phyloP scores from a whole-genome alignment of 768 basidiomycete genomes.

The Russula abietina region DNA sequence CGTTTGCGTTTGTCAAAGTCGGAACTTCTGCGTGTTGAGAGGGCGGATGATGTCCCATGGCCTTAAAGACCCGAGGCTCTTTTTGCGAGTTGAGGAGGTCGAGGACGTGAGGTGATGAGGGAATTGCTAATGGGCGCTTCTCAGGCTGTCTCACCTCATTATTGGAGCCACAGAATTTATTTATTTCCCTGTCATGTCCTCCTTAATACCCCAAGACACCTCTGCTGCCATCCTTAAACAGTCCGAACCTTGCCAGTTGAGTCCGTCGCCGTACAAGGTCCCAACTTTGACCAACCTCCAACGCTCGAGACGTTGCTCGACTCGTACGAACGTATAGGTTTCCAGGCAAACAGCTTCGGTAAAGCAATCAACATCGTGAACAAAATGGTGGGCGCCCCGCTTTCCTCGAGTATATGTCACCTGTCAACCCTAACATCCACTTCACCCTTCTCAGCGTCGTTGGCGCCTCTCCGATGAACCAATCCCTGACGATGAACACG shows the following conservation, averaged over 20 bases:
- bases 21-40: conserved; percentile 8
- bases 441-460: too few species aligned
- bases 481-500: too few species aligned
- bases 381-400: too few species aligned
- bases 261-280: conserved; percentile 74
- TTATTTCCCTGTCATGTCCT: not conserved
- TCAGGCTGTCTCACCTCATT: too few species aligned
- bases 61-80: not conserved
- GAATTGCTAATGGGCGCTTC: not conserved
- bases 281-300: conserved; percentile 69
- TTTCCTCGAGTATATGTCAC: too few species aligned
- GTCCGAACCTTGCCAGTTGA: conserved; percentile 65
- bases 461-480: too few species aligned
- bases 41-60: not conserved
- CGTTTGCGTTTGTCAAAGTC: conserved; percentile 1
- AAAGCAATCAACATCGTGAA: too few species aligned
- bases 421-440: too few species aligned
- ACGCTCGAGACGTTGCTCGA: conserved; percentile 64
- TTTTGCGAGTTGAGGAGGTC: not conserved
- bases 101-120: conserved; percentile 6
- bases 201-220: conserved; percentile 46
- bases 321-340: conserved; percentile 78
- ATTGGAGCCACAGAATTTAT: not conserved
- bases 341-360: too few species aligned
- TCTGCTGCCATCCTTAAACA: conserved; percentile 73